Percentiles rank a stretch among this genome's conserved stretches.
These are phyloP conservation scores for Camelina sativa DNA, from an alignment of 345 rosid genomes.

Conservation along the genomic window DNA sequence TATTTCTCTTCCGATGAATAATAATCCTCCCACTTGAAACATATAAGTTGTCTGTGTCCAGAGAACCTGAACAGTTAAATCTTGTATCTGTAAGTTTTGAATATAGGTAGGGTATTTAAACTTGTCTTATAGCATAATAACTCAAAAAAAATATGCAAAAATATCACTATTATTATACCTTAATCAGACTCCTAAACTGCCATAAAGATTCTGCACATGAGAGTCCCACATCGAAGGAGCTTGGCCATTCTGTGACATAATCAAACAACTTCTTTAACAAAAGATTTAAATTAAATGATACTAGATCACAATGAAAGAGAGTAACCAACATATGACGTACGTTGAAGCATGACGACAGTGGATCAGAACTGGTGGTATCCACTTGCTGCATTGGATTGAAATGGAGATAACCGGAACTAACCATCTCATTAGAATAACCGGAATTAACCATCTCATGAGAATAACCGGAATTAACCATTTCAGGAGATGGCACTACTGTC, in stretches of 20 bases:
- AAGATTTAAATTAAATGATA: not conserved
- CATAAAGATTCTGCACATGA: constrained; percentile 67
- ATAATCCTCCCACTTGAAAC: constrained; percentile 35
- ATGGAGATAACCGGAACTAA: constrained; percentile 51
- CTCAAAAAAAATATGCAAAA: too few relatives aligned
- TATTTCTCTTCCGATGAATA: constrained; percentile 5
- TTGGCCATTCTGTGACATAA: constrained; percentile 59
- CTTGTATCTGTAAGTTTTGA: constrained; percentile 5
- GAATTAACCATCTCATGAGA: constrained; percentile 40
- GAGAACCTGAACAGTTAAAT: constrained; percentile 30
- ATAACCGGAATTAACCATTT: constrained; percentile 27
- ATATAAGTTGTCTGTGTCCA: constrained; percentile 1
- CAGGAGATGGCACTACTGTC: constrained; percentile 50
- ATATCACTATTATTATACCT: too few relatives aligned
- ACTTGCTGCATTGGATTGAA: constrained; percentile 58
- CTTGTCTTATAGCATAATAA: not conserved
- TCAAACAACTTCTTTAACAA: not conserved
- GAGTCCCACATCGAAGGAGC: constrained; percentile 65
- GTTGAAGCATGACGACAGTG: constrained; percentile 12
- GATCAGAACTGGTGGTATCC: constrained; percentile 54
- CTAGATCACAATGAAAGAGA: not conserved
- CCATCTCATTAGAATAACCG: constrained; percentile 49
- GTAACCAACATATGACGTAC: not conserved
- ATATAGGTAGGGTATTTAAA: not conserved
- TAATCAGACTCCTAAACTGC: constrained; percentile 56